Percentiles rank a stretch among this genome's conserved stretches.
phyloP scores from a whole-genome alignment of 495 filamentous ascomycete genomes.

The Diplogelasinospora grovesii region DNA sequence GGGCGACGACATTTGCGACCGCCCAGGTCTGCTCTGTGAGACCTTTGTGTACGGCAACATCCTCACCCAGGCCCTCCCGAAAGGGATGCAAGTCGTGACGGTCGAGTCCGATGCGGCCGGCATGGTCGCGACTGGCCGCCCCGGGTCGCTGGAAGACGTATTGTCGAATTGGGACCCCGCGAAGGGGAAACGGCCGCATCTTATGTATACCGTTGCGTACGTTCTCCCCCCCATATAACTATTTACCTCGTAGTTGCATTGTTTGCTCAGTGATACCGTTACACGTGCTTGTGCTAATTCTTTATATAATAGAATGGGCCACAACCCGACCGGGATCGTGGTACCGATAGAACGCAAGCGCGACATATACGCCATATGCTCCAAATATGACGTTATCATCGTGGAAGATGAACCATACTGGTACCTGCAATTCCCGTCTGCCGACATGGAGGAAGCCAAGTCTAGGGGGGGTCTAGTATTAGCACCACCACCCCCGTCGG shows the following conservation, averaged over 20 bases:
- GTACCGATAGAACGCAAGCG: constrained; percentile 63
- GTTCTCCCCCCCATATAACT: constrained; percentile 30
- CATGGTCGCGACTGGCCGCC: constrained; percentile 59
- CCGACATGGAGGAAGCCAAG: constrained; percentile 45
- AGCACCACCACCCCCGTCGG: constrained; percentile 7
- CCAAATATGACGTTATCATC: constrained; percentile 82
- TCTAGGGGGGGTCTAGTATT: too few relatives aligned
- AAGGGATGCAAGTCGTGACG: constrained; percentile 63
- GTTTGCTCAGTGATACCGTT: too few relatives aligned
- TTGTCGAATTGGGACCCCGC: constrained; percentile 72
- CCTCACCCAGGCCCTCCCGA: constrained; percentile 56
- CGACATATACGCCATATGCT: constrained; percentile 74
- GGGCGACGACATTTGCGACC: constrained; percentile 56
- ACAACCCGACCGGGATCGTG: constrained; percentile 81
- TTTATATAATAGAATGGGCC: constrained; percentile 57
- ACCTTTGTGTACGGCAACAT: constrained; percentile 73
- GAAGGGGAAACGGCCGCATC: constrained; percentile 66
- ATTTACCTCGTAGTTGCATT: too few relatives aligned
- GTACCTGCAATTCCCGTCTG: constrained; percentile 83
- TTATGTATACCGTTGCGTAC: constrained; percentile 89
- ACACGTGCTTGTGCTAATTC: too few relatives aligned
- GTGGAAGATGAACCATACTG: constrained; percentile 96
- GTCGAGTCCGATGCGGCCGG: constrained; percentile 73
- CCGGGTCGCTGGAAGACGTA: constrained; percentile 70
- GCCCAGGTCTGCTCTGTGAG: constrained; percentile 69